A percentile compares a stretch with the other conserved stretches of the same genome.
These are phyloP conservation scores for Cystobasidium tubakii DNA, from an alignment of 768 basidiomycete genomes.

Conservation along the genomic window DNA sequence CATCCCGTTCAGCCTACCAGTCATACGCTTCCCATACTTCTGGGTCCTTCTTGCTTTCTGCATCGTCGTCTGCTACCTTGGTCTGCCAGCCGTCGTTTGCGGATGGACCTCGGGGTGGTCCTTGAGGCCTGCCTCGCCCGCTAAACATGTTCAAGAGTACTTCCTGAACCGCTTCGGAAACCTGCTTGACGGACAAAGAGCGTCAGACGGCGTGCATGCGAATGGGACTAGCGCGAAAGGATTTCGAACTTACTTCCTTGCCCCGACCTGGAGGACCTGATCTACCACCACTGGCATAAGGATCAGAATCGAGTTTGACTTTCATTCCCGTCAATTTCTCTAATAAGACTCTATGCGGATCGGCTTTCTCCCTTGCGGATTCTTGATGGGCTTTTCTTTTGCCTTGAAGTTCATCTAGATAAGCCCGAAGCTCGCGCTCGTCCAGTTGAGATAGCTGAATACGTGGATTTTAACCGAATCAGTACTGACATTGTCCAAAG, in stretches of 20 bases:
- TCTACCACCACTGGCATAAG: not conserved
- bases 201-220: too few relatives aligned
- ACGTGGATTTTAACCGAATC: too few relatives aligned
- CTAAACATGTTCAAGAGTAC: not conserved
- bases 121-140: not conserved
- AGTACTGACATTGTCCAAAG: too few relatives aligned
- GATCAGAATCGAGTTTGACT: not conserved
- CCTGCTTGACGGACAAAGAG: not conserved
- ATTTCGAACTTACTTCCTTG: not conserved
- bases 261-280: not conserved
- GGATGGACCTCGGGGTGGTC: not conserved
- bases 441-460: constrained; percentile 6
- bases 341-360: not conserved
- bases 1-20: not conserved
- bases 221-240: too few relatives aligned
- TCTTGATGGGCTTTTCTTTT: not conserved
- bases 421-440: not conserved
- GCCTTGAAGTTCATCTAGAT: not conserved
- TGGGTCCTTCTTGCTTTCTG: not conserved
- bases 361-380: not conserved
- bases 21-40: not conserved
- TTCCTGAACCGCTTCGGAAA: not conserved
- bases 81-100: not conserved
- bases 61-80: not conserved
- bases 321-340: not conserved